Conservation (phyloP, 176 grass and related monocot species). For the Bonia amplexicaulis region DNA sequence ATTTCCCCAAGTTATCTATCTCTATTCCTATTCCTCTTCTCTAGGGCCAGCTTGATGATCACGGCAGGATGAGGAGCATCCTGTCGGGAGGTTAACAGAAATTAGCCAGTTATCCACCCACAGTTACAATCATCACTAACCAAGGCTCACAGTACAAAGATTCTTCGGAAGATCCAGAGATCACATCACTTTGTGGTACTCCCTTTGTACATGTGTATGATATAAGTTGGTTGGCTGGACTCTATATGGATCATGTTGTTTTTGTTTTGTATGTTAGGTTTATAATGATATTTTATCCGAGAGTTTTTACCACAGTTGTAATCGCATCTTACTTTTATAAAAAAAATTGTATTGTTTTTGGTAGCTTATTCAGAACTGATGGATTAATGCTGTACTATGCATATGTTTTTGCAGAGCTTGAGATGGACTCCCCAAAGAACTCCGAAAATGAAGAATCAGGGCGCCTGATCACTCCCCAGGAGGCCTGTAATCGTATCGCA, state of each 20-base stretch:
- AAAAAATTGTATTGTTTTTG: neutral
- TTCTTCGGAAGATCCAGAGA: neutral
- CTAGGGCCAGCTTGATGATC: neutral
- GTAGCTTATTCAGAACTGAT: neutral
- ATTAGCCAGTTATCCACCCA: neutral
- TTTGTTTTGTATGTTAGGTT: neutral
- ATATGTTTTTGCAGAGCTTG: slow-evolving; percentile 52
- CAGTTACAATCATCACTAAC: neutral
- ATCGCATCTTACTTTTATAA: neutral
- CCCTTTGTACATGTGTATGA: neutral
- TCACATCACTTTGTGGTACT: neutral
- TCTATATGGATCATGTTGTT: neutral
- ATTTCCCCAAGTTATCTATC: neutral
- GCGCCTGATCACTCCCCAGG: slow-evolving; percentile 82
- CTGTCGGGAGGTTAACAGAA: neutral
- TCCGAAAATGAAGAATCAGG: slow-evolving; percentile 68
- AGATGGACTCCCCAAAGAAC: slow-evolving; percentile 71
- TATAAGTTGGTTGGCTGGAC: neutral
- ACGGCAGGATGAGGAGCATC: neutral
- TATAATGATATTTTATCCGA: neutral
- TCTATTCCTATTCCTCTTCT: neutral
- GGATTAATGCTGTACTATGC: neutral
- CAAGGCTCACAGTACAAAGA: neutral
- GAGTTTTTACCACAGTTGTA: neutral
- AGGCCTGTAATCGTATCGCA: slow-evolving; percentile 86